These are phyloP conservation scores for Coemansia furcata DNA, from an alignment of 192 early-diverging fungal genomes.

Conservation along the genomic window DNA sequence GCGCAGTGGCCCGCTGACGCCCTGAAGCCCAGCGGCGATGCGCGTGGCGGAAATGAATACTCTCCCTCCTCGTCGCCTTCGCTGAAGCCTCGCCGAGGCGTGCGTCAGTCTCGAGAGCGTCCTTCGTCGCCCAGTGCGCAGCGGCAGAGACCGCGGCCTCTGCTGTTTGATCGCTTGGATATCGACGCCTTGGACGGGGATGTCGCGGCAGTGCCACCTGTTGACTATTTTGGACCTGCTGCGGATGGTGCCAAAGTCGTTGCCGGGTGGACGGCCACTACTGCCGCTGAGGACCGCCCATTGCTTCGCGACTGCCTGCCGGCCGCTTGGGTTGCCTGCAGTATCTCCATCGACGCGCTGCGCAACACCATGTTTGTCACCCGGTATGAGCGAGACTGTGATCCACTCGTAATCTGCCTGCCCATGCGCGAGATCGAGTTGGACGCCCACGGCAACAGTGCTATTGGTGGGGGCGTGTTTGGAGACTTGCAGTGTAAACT, in stretches of 20 bases:
- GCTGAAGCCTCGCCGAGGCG: not conserved
- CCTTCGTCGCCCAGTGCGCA: not conserved
- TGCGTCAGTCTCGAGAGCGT: not conserved
- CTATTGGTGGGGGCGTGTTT: conserved; percentile 27
- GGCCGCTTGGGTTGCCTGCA: conserved; percentile 70
- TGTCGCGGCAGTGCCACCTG: not conserved
- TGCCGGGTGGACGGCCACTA: conserved; percentile 13
- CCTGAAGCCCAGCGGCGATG: not conserved
- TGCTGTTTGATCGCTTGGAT: not conserved
- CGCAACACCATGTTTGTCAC: conserved; percentile 70
- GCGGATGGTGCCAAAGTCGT: conserved; percentile 23
- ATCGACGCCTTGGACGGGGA: not conserved
- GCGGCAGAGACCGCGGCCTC: not conserved
- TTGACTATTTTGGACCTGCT: conserved; percentile 2
- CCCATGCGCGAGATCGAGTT: conserved; percentile 63
- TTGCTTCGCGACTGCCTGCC: conserved; percentile 61
- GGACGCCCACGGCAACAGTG: not conserved
- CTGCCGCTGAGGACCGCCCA: not conserved
- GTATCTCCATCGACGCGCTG: conserved; percentile 69
- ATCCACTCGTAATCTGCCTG: conserved; percentile 66
- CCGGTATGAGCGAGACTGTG: conserved; percentile 49
- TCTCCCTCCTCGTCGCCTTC: not conserved
- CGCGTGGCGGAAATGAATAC: not conserved
- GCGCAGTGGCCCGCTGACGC: conserved; percentile 28
- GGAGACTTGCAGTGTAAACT: conserved; percentile 53